A percentile compares a stretch with the other conserved stretches of the same genome.
These are phyloP conservation scores for Mediolabrus comicus DNA, from an alignment of 108 stramenopile species.

Conservation along the genomic window DNA sequence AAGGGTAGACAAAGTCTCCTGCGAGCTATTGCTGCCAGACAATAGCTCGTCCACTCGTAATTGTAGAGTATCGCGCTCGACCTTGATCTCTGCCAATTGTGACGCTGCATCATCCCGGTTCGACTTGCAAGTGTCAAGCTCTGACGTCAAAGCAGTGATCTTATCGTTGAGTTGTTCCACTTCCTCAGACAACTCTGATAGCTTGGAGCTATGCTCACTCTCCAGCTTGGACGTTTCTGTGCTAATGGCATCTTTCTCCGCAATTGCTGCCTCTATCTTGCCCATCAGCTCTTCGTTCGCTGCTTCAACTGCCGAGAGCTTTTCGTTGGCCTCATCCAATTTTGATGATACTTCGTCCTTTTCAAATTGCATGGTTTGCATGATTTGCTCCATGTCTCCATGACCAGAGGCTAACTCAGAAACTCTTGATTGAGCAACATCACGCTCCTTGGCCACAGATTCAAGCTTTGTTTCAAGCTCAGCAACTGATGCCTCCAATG, in stretches of 20 bases:
- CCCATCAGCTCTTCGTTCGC: conserved; percentile 12
- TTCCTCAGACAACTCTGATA: neutral
- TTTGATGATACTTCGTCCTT: conserved; percentile 1
- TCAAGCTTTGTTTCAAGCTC: conserved; percentile 19
- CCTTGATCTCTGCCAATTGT: neutral
- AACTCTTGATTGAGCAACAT: conserved; percentile 8
- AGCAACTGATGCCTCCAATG: neutral
- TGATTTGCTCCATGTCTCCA: neutral
- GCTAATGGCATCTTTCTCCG: conserved; percentile 7
- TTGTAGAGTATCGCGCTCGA: neutral
- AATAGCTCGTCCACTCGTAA: neutral
- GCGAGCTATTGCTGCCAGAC: neutral
- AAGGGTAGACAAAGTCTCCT: neutral
- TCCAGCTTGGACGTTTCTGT: conserved; percentile 4
- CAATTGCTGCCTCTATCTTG: conserved; percentile 4
- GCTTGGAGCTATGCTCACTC: neutral
- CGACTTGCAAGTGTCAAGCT: neutral
- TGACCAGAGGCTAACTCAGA: conserved; percentile 11
- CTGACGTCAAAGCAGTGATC: neutral
- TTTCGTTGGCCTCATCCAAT: conserved; percentile 7
- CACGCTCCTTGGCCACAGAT: conserved; percentile 12
- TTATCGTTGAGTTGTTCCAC: neutral
- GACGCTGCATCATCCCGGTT: neutral
- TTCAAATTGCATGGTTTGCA: neutral
- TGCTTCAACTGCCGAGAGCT: neutral